A percentile compares a stretch with the other conserved stretches of the same genome.
Conservation (phyloP, 306 rosid species). For the Hylodesmum podocarpum region DNA sequence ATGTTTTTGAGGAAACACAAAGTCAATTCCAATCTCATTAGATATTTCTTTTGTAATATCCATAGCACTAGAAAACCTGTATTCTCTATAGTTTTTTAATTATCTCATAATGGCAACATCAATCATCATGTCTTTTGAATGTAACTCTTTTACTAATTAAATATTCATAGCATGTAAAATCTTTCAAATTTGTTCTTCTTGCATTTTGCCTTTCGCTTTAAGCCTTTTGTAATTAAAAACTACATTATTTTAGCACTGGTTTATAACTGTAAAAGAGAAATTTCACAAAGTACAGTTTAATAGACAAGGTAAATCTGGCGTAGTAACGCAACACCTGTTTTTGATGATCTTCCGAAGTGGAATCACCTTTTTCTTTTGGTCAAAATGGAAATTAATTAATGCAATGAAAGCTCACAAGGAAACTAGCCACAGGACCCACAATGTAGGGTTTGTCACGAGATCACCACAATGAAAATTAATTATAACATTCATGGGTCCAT, state of each 20-base stretch:
- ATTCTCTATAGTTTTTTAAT: no score
- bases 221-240: background rate
- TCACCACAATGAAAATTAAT: background rate
- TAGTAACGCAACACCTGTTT: background rate
- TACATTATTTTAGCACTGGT: background rate
- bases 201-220: no score
- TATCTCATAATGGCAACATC: no score
- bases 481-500: constrained; percentile 17
- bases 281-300: background rate
- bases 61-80: no score
- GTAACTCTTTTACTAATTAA: no score
- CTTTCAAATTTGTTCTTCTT: no score
- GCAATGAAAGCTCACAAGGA: constrained; percentile 3
- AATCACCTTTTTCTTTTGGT: background rate
- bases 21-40: no score
- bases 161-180: no score
- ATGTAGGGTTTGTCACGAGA: constrained; percentile 17
- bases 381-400: constrained; percentile 15
- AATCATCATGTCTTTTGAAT: no score
- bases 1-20: no score
- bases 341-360: background rate
- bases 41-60: no score
- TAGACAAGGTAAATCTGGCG: background rate
- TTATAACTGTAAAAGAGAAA: background rate
- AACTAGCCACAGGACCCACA: constrained; percentile 31